phyloP scores from a whole-genome alignment of 805 yeast species.

The Trichomonascus vanleenenianus region DNA sequence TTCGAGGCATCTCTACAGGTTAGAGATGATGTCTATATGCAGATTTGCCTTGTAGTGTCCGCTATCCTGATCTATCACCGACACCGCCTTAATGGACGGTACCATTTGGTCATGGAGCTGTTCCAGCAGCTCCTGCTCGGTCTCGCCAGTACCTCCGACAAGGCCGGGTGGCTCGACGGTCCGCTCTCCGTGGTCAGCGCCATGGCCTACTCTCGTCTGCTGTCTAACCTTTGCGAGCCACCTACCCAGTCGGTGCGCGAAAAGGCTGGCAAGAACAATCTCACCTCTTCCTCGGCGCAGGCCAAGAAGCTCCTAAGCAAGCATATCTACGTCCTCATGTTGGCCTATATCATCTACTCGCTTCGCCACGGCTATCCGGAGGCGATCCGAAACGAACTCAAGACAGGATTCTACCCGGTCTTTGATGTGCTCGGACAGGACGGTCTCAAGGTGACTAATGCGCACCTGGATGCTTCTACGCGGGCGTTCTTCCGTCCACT shows the following conservation, averaged over 20 bases:
- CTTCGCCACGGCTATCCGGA: slow-evolving; percentile 43
- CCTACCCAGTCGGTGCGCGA: slow-evolving; percentile 27
- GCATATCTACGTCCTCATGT: slow-evolving; percentile 50
- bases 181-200: slow-evolving; percentile 34
- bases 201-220: slow-evolving; percentile 45
- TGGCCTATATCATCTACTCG: slow-evolving; percentile 49
- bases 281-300: slow-evolving; percentile 48
- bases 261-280: slow-evolving; percentile 28
- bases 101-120: slow-evolving; percentile 51
- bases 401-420: slow-evolving; percentile 50
- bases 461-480: slow-evolving; percentile 61
- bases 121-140: slow-evolving; percentile 45
- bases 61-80: slow-evolving; percentile 61
- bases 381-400: slow-evolving; percentile 40
- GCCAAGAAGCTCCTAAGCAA: slow-evolving; percentile 57
- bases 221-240: slow-evolving; percentile 72
- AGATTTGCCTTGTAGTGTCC: slow-evolving; percentile 46
- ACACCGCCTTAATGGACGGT: slow-evolving; percentile 59
- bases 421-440: slow-evolving; percentile 62
- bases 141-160: slow-evolving; percentile 27
- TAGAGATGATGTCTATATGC: slow-evolving; percentile 30
- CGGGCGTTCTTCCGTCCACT: slow-evolving; percentile 58
- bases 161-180: slow-evolving; percentile 8
- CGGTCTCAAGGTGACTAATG: slow-evolving; percentile 56
- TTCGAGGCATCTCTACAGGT: slow-evolving; percentile 10